Base-by-base conservation (phyloP, 148 eudicot genomes). In the Rhododendron williamsianum region DNA sequence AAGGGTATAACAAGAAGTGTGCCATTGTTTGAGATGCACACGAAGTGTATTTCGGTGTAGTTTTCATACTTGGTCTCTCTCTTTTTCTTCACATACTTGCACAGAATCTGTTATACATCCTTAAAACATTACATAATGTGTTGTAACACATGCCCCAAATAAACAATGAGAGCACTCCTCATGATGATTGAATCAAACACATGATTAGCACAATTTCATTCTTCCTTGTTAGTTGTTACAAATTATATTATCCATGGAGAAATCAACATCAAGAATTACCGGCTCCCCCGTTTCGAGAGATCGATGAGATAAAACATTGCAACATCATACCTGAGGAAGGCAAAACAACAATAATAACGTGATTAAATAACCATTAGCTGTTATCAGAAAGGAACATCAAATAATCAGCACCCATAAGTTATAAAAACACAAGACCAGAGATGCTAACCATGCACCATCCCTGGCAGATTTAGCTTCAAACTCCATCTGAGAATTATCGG, bases 401-500 rank as follows among this genome's bases (percentile, higher is more conserved):
- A 21, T 45, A 85, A 81, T 80, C 35, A 72, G 48, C 67, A 78
- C 21, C n/a, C 65, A 79, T n/a, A 36, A 41, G 51, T 69, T 48
- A 46, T 81, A 83, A 83, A 46, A 60, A 38, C 54, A 33, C 49
- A 54, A 16, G 73, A 49, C 38, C 48, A 58, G 49, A 67, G 82
- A 72, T 78, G 88, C 91, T 84, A 90, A 97, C 99, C 99, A 97
- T 86, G 99, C 99, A 85, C 99, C 99, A 92, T 97, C 99, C 86
- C 98, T 94, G 13, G 96, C 94, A 86, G 99, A 97, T 92, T 91
- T 97, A 86, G 98, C 99, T 95, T 97, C 99, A 85, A 94, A 97
- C 91, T 97, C 99, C 99, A 95, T 91, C 74, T 81, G 91, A 86
- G 95, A 76, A 88, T 86, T 91, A 78, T 94, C 98, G 6, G 98